These are phyloP conservation scores for Spizellomyces punctatus DNA, from an alignment of 192 early-diverging fungal genomes.

Conservation along the genomic window DNA sequence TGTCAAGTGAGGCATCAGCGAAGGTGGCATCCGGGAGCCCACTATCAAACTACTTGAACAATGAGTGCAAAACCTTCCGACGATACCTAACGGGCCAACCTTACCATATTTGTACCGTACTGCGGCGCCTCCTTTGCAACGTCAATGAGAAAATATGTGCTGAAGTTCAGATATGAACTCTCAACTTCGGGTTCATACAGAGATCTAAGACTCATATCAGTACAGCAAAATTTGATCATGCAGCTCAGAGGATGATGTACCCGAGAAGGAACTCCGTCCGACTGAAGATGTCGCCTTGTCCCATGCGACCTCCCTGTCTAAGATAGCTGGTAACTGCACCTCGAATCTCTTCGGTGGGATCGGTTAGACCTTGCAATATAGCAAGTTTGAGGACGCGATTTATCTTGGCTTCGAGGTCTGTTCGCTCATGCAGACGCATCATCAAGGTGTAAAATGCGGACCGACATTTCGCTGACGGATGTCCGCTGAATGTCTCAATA, in stretches of 20 bases:
- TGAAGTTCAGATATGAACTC: conserved; percentile 62
- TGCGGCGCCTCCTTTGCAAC: conserved; percentile 60
- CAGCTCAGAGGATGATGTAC: too few species aligned
- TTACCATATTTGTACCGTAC: conserved; percentile 48
- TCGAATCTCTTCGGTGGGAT: conserved; percentile 41
- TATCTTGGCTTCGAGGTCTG: conserved; percentile 1
- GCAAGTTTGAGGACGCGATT: conserved; percentile 27
- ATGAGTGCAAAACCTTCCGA: too few species aligned
- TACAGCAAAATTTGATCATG: background rate
- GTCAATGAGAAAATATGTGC: conserved; percentile 61
- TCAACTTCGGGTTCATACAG: conserved; percentile 68
- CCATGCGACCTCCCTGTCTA: conserved; percentile 9
- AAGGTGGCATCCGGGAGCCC: conserved; percentile 70
- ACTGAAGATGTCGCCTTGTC: conserved; percentile 24
- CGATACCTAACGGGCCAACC: too few species aligned
- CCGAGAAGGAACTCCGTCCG: conserved; percentile 1
- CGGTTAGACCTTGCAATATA: conserved; percentile 41
- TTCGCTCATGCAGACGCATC: conserved; percentile 13
- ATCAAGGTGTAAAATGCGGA: conserved; percentile 46
- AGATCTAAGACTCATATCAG: conserved; percentile 3
- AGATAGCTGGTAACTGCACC: conserved; percentile 38
- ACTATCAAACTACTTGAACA: conserved; percentile 46
- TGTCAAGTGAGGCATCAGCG: conserved; percentile 55
- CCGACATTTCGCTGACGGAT: conserved; percentile 47
- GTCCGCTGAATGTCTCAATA: conserved; percentile 50